phyloP scores from a whole-genome alignment of 495 filamentous ascomycete species.

The Hypoxylon trugodes region DNA sequence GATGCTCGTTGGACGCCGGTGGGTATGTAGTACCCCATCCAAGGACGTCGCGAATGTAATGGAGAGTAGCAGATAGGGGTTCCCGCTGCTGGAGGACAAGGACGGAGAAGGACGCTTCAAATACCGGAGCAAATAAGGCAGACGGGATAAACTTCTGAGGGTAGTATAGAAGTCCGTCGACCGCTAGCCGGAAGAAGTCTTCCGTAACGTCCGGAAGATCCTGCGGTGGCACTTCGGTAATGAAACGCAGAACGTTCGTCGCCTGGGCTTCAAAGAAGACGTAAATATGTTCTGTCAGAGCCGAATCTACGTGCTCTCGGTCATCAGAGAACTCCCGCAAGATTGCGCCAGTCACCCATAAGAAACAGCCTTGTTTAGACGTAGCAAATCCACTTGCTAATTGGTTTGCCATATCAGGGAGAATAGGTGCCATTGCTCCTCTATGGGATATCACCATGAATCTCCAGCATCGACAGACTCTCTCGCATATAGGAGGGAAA shows the following conservation, averaged over 20 bases:
- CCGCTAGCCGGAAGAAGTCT: conserved; percentile 94
- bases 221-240: conserved; percentile 85
- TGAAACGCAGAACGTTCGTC: conserved; percentile 81
- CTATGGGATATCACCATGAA: conserved; percentile 96
- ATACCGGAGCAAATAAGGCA: conserved; percentile 77
- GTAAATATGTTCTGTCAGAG: conserved; percentile 90
- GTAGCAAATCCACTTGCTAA: conserved; percentile 82
- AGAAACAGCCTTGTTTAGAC: conserved; percentile 92
- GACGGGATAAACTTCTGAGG: conserved; percentile 82
- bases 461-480: conserved; percentile 92
- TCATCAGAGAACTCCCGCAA: conserved; percentile 94
- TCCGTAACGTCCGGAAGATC: conserved; percentile 98
- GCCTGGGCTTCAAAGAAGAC: conserved; percentile 94
- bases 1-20: conserved; percentile 75
- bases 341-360: conserved; percentile 96
- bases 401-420: conserved; percentile 86
- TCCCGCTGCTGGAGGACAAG: conserved; percentile 89
- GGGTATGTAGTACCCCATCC: conserved; percentile 79
- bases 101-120: conserved; percentile 84
- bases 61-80: conserved; percentile 87
- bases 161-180: conserved; percentile 91
- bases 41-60: conserved; percentile 93
- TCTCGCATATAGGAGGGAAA: conserved; percentile 88
- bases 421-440: conserved; percentile 83
- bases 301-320: conserved; percentile 78